These are phyloP conservation scores for Fragilaria crotonensis DNA, from an alignment of 108 stramenopile genomes.

Conservation along the genomic window DNA sequence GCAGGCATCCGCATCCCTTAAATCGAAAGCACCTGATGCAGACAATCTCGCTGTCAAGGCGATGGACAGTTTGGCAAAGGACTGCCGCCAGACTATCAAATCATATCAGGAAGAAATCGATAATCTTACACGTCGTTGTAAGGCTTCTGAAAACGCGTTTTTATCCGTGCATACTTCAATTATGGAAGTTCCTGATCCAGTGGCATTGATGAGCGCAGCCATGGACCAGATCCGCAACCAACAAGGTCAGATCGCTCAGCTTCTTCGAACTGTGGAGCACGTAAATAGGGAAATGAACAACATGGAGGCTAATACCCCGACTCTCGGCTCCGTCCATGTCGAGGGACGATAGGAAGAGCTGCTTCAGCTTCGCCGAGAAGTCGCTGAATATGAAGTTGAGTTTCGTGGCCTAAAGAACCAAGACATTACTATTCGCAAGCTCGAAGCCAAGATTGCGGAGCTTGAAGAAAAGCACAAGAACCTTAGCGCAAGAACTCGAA, in stretches of 20 bases:
- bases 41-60: constrained; percentile 36
- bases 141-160: constrained; percentile 53
- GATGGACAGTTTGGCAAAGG: constrained; percentile 43
- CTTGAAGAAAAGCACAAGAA: constrained; percentile 59
- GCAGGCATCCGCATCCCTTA: constrained; percentile 10
- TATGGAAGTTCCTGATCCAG: constrained; percentile 48
- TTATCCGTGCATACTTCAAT: constrained; percentile 34
- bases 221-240: constrained; percentile 39
- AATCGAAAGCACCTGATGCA: constrained; percentile 5
- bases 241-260: constrained; percentile 38
- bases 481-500: constrained; percentile 55
- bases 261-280: constrained; percentile 50
- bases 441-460: constrained; percentile 73
- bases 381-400: constrained; percentile 88
- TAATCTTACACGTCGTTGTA: constrained; percentile 69
- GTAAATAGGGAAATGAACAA: constrained; percentile 38
- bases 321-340: constrained; percentile 9
- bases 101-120: constrained; percentile 86
- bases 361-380: constrained; percentile 68
- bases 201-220: constrained; percentile 22
- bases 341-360: constrained; percentile 70
- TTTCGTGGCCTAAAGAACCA: constrained; percentile 85
- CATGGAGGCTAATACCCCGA: constrained; percentile 8
- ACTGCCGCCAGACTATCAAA: constrained; percentile 59
- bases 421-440: constrained; percentile 85